Base-by-base conservation (phyloP, 176 grass and related monocot species). In the Bothriochloa decipiens region DNA sequence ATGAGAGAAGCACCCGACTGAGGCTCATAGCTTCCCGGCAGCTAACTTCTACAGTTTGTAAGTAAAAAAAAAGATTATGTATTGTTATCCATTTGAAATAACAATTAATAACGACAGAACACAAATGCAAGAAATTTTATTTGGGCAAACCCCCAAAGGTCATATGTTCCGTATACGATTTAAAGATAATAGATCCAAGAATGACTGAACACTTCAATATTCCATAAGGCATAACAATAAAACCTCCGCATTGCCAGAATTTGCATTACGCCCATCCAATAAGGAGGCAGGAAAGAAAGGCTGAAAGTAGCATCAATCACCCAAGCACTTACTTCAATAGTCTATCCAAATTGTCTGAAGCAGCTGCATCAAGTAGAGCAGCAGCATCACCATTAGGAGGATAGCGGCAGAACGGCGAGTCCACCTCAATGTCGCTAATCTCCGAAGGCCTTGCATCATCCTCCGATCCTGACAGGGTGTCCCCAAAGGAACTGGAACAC, bases 401-500 rank as follows among this genome's bases (percentile, higher is more conserved):
- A 68, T 90, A 83, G 37, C 79, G 84, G 80, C 84, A 90, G 79
- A 95, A 95, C 13, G 89, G 91, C 2, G 96, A 98, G 50, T 95
- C 93, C 65, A 92, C 93, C 84, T 98, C 96, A 71, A 86, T 88
- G 82, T 93, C 93, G 36, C 89, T 95, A 58, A 91, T 81, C 77
- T 98, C 89, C 7, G 68, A 88, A 53, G 68, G 84, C 58, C 89
- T 95, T 82, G 83, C 79, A 60, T 92, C 91, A 69, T 87, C 83
- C 46, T 89, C 91, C 16, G 91, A 95, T 16, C 89, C 96, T 0
- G 95, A 95, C 27, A 91, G 72, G 5, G 93, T 95, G 78, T 95
- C 91, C 69, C 91, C 96, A 45, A 98, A 98, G 22, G 96, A 98
- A 83, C 96, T 98, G 47, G 96, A 95, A 78, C 82, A 93, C 60